Evolutionary conservation across 2,329 filamentous ascomycete species (phyloP).

Genomic region (Teratosphaeria nubilosa): DNA sequence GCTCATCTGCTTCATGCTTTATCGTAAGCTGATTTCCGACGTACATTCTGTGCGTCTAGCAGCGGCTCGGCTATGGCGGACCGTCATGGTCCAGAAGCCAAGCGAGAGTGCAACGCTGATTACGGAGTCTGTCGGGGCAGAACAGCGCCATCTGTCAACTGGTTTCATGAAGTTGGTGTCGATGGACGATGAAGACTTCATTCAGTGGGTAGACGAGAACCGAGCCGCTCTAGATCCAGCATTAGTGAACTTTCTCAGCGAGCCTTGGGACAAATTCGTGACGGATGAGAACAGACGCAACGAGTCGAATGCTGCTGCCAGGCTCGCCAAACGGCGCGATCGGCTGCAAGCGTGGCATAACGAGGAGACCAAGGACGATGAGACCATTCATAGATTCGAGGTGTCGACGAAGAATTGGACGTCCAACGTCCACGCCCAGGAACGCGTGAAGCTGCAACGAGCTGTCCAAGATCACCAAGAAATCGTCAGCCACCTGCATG

Average conservation of each 20-base stretch:
- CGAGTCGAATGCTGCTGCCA: constrained; percentile 59
- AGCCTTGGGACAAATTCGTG: constrained; percentile 82
- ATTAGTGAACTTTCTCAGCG: constrained; percentile 73
- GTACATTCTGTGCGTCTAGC: constrained; percentile 58
- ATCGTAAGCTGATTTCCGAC: constrained; percentile 71
- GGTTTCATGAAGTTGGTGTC: constrained; percentile 79
- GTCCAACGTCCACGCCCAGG: constrained; percentile 87
- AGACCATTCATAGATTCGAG: constrained; percentile 70
- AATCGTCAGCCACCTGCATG: constrained; percentile 65
- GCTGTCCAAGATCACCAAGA: constrained; percentile 89
- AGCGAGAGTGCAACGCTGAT: constrained; percentile 68
- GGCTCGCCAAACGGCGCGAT: constrained; percentile 68
- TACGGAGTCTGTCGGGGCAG: constrained; percentile 56
- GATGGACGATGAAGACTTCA: constrained; percentile 78
- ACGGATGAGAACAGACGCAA: constrained; percentile 69
- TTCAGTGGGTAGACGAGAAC: constrained; percentile 79
- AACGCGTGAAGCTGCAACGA: constrained; percentile 84
- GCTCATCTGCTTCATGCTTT: constrained; percentile 85
- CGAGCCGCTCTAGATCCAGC: constrained; percentile 66
- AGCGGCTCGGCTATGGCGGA: constrained; percentile 79
- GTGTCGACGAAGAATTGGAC: constrained; percentile 83
- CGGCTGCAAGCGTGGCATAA: constrained; percentile 69
- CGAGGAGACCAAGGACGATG: constrained; percentile 59
- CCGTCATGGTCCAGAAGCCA: constrained; percentile 87
- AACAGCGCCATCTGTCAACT: constrained; percentile 60